A percentile compares a stretch with the other conserved stretches of the same genome.
Conservation (phyloP, 805 yeast species). For the Kluyveromyces starmeri region DNA sequence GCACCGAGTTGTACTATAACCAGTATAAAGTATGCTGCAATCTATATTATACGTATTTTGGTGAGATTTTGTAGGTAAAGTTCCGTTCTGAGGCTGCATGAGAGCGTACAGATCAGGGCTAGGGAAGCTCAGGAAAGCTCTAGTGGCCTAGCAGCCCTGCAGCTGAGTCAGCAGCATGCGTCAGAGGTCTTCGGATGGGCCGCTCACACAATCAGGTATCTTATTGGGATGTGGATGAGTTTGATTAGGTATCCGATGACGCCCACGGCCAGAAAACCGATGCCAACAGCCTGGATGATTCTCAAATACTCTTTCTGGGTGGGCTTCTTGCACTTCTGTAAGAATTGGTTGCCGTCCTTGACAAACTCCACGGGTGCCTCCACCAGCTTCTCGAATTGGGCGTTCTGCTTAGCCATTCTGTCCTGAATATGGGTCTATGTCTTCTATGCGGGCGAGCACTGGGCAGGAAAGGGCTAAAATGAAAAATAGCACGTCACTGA, state of each 20-base stretch:
- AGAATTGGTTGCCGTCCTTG: constrained; percentile 83
- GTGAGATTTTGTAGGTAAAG: no score
- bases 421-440: background rate
- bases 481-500: no score
- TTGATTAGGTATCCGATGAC: constrained; percentile 93
- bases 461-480: no score
- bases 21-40: constrained; percentile 3
- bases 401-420: constrained; percentile 21
- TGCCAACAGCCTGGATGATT: constrained; percentile 90
- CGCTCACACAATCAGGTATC: constrained; percentile 82
- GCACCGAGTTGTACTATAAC: constrained; percentile 2
- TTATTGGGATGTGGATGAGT: constrained; percentile 89
- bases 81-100: no score
- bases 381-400: constrained; percentile 51
- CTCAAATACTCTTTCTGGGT: constrained; percentile 76
- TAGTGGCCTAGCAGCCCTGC: no score
- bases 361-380: constrained; percentile 88
- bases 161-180: no score
- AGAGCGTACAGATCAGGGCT: no score
- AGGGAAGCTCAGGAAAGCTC: no score
- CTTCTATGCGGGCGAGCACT: no score
- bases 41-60: background rate
- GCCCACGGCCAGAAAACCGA: constrained; percentile 97
- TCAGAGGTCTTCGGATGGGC: no score
- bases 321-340: constrained; percentile 91